Percentiles rank a stretch among this genome's conserved stretches.
These are phyloP conservation scores for Zalaria obscura DNA, from an alignment of 2,329 filamentous ascomycete species.

Conservation along the genomic window DNA sequence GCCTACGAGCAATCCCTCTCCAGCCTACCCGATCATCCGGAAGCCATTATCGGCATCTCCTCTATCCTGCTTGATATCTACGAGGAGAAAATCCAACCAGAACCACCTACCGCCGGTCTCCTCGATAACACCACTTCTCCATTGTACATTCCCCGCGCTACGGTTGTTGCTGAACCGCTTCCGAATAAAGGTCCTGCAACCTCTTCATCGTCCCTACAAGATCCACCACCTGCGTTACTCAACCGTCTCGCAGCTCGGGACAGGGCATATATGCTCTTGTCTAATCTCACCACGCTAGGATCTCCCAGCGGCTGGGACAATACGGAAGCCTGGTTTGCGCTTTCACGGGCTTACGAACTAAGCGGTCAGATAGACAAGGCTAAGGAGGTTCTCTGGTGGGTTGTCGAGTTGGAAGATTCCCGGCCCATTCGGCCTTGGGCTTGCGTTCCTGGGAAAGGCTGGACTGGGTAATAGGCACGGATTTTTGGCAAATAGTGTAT, in stretches of 20 bases:
- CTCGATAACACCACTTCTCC: neutral
- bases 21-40: constrained; percentile 65
- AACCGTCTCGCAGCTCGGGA: constrained; percentile 84
- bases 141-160: neutral
- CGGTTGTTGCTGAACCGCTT: constrained; percentile 13
- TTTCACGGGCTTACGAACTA: constrained; percentile 78
- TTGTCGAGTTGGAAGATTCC: constrained; percentile 82
- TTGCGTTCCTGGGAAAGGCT: constrained; percentile 29
- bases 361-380: constrained; percentile 76
- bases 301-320: constrained; percentile 62
- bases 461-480: neutral
- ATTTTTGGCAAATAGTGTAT: neutral
- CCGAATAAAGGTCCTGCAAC: constrained; percentile 20
- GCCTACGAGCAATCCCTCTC: constrained; percentile 74
- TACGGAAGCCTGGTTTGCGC: constrained; percentile 82
- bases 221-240: constrained; percentile 49
- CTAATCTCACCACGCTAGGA: constrained; percentile 71
- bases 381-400: constrained; percentile 93
- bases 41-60: constrained; percentile 68
- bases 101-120: constrained; percentile 20
- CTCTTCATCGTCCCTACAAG: constrained; percentile 8
- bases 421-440: constrained; percentile 68
- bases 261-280: constrained; percentile 71
- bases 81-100: constrained; percentile 44
- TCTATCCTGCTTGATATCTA: constrained; percentile 81